A percentile compares a stretch with the other conserved stretches of the same genome.
phyloP scores from a whole-genome alignment of 1,284 basidiomycete species.

The Ustilago tritici region DNA sequence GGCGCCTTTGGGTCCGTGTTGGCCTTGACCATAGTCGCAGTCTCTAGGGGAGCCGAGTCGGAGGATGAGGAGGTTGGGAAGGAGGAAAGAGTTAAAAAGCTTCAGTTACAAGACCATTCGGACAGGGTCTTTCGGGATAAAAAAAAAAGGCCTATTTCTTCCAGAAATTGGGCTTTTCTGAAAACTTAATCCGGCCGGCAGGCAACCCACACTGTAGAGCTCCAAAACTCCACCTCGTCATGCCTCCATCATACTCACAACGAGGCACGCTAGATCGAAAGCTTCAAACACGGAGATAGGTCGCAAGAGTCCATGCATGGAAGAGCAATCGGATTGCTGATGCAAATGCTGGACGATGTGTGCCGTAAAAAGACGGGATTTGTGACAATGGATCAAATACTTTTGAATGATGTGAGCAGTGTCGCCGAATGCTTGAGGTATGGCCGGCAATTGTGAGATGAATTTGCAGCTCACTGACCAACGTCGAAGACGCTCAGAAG shows the following conservation, averaged over 20 bases:
- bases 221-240: not conserved
- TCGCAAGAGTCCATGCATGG: not conserved
- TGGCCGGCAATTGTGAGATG: not conserved
- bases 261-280: not conserved
- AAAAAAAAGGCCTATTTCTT: not conserved
- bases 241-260: not conserved
- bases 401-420: not conserved
- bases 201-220: not conserved
- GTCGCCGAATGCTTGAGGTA: not conserved
- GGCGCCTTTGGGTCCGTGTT: constrained; percentile 48
- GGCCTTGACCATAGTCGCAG: constrained; percentile 45
- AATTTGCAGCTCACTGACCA: constrained; percentile 19
- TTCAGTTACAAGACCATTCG: not conserved
- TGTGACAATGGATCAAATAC: not conserved
- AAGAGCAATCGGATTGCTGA: not conserved
- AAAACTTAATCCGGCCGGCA: not conserved
- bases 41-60: not conserved
- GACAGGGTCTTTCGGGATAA: not conserved
- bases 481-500: constrained; percentile 66
- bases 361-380: not conserved
- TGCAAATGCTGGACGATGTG: not conserved
- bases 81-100: not conserved
- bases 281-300: not conserved
- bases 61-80: not conserved
- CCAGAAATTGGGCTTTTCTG: constrained; percentile 8